Conservation (phyloP, 2,329 filamentous ascomycete species). For the Cryphonectria radicalis region DNA sequence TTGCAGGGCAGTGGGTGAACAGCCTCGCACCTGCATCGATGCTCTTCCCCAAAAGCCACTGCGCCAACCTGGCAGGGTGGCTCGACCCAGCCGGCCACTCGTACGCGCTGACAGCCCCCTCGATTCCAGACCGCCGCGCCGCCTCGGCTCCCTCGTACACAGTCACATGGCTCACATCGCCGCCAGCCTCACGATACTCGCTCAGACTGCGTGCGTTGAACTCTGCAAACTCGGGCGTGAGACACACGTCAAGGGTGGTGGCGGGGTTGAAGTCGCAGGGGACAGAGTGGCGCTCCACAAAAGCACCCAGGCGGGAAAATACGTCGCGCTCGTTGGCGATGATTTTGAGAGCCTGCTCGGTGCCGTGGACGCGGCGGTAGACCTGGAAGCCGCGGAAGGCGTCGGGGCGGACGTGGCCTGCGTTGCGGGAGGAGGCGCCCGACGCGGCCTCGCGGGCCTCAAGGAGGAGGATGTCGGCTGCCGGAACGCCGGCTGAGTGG, state of each 20-base stretch:
- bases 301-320: slow-evolving; percentile 43
- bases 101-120: slow-evolving; percentile 48
- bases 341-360: slow-evolving; percentile 50
- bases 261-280: slow-evolving; percentile 51
- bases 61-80: slow-evolving; percentile 53
- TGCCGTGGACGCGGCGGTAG: slow-evolving; percentile 47
- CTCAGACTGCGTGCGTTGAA: slow-evolving; percentile 47
- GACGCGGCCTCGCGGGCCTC: slow-evolving; percentile 50
- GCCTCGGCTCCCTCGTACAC: slow-evolving; percentile 47
- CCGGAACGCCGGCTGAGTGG: slow-evolving; percentile 38
- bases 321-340: slow-evolving; percentile 49
- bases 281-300: slow-evolving; percentile 46
- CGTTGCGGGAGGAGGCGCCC: slow-evolving; percentile 49
- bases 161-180: slow-evolving; percentile 47
- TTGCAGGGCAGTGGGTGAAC: slow-evolving; percentile 49
- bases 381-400: slow-evolving; percentile 53
- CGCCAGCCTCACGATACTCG: slow-evolving; percentile 46
- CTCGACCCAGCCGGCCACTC: slow-evolving; percentile 55
- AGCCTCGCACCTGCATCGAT: slow-evolving; percentile 45
- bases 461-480: slow-evolving; percentile 43
- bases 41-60: slow-evolving; percentile 48
- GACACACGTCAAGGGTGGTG: slow-evolving; percentile 53
- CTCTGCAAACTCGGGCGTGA: slow-evolving; percentile 50
- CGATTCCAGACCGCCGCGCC: slow-evolving; percentile 41
- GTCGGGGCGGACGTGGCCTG: slow-evolving; percentile 49